Base-by-base conservation (phyloP, 176 grass and related monocot species). In the Urochloa ruziziensis region DNA sequence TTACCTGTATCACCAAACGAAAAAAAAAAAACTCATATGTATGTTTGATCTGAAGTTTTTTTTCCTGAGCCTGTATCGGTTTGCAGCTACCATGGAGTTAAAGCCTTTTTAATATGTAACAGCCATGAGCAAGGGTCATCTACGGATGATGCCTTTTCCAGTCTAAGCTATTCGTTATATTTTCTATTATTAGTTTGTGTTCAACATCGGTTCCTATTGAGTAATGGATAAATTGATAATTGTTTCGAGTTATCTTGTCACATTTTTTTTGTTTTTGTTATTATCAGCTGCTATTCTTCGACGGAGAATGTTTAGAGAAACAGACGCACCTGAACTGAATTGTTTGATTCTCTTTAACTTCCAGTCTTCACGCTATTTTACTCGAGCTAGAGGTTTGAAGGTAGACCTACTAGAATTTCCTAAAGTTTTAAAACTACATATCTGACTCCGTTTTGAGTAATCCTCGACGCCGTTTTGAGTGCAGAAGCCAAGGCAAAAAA, bases 141-240 rank as follows among this genome's bases (percentile, higher is more conserved):
- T 7, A 19, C 32, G 34, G 3, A 39, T 37, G 37, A 16, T 35
- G 39, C 32, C n/a, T 52, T 47, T 51, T 72, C 17, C 2, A 6
- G 2, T 62, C 16, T 33, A 40, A 62, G 16, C 46, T 66, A 75
- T 65, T 83, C 47, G 53, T 79, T 84, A 33, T 73, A 64, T 64
- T 63, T 63, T 86, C 4, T 83, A 61, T 56, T 28, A 27, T 86
- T 59, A 24, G 60, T 73, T 62, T 83, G 54, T 49, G 42, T 62
- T 62, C 42, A 21, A 30, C 13, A 13, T 13, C 21, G 2, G 29
- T 4, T n/a, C 13, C 6, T 15, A 75, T 67, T 25, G 7, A 36
- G 19, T 34, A 7, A 58, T 58, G 15, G 43, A 48, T 36, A 24
- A 46, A 7, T 62, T 9, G 29, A 47, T 19, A 47, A 35, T 35